phyloP scores from a whole-genome alignment of 768 basidiomycete genomes.

The Dentipellis sp. region DNA sequence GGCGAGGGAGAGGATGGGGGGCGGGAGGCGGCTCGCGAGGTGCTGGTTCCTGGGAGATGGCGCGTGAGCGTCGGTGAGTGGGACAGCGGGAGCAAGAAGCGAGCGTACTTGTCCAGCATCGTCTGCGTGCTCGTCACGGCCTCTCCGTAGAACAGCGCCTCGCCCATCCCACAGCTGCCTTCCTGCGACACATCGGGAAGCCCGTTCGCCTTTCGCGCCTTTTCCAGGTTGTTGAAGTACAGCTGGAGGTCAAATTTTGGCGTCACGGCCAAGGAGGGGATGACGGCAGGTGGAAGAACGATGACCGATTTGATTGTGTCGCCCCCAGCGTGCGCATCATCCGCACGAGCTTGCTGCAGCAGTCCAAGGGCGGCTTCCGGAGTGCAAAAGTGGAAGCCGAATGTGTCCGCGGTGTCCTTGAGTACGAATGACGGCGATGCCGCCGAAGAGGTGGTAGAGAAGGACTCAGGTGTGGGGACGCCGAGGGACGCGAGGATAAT shows the following conservation, averaged over 20 bases:
- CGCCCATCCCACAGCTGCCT: conserved; percentile 51
- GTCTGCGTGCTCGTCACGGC: conserved; percentile 92
- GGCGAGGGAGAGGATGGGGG: conserved; percentile 76
- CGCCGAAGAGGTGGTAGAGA: not conserved
- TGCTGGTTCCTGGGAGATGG: conserved; percentile 53
- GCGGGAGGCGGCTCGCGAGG: conserved; percentile 57
- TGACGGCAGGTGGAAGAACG: conserved; percentile 34
- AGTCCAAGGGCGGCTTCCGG: conserved; percentile 21
- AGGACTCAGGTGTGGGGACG: conserved; percentile 18
- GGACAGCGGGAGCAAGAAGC: not conserved
- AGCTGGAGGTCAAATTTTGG: conserved; percentile 62
- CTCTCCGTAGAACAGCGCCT: conserved; percentile 78
- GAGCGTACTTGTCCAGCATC: conserved; percentile 78
- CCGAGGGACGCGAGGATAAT: conserved; percentile 28
- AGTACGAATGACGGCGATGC: conserved; percentile 29
- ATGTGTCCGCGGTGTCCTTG: conserved; percentile 63
- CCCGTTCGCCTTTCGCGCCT: conserved; percentile 20
- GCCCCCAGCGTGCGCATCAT: conserved; percentile 26
- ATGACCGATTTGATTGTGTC: conserved; percentile 26
- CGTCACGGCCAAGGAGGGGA: conserved; percentile 44
- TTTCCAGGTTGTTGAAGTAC: conserved; percentile 49
- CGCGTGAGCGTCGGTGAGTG: conserved; percentile 1
- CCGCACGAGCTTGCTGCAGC: conserved; percentile 21
- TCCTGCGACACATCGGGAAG: not conserved
- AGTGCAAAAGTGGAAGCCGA: conserved; percentile 41